Evolutionary conservation across 305 asterid genomes (phyloP).

Genomic region (Fraxinus angustifolia): DNA sequence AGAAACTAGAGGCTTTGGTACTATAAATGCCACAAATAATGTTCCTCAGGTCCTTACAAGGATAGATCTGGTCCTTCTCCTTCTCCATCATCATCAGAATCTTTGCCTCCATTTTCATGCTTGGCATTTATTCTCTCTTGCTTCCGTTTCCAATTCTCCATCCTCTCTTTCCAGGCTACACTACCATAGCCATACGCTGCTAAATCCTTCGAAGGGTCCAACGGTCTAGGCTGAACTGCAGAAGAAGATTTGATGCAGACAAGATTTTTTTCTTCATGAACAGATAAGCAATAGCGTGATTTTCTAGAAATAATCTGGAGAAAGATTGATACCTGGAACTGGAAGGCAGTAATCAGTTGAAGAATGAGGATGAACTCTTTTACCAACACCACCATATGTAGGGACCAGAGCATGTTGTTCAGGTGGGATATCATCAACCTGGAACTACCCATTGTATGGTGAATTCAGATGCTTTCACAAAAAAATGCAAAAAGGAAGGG

Average conservation of each 20-base stretch:
- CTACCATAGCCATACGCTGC: constrained; percentile 42
- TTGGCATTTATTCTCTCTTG: constrained; percentile 23
- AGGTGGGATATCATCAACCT: constrained; percentile 25
- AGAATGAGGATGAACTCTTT: constrained; percentile 15
- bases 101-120: constrained; percentile 16
- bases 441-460: background rate
- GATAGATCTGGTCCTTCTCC: constrained; percentile 24
- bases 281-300: background rate
- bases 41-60: constrained; percentile 23
- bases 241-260: background rate
- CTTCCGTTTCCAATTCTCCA: constrained; percentile 31
- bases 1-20: background rate
- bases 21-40: background rate
- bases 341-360: background rate
- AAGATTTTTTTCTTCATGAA: background rate
- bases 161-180: constrained; percentile 43
- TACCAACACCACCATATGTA: background rate
- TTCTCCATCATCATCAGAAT: background rate
- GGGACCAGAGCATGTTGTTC: constrained; percentile 26
- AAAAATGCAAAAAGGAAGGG: background rate
- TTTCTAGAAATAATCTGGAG: background rate
- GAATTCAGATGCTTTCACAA: background rate
- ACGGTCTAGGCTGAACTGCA: constrained; percentile 28
- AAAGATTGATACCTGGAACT: background rate
- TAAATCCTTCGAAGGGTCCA: constrained; percentile 41